Evolutionary conservation across 169 alveolate species (phyloP).

Genomic region (Sarcocystis neurona): DNA sequence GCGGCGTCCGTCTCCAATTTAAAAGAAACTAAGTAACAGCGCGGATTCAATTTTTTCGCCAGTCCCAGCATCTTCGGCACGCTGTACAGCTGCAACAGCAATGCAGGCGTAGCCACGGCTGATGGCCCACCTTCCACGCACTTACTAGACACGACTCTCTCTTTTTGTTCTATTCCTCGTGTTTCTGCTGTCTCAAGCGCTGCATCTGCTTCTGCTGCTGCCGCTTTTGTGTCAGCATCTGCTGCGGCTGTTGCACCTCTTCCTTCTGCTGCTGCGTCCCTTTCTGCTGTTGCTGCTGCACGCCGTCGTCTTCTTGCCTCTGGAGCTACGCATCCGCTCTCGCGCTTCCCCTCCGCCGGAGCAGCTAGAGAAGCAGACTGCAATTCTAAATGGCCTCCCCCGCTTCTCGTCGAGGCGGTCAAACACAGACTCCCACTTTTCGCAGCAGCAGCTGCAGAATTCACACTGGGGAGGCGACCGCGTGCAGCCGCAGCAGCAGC

Average conservation of each 20-base stretch:
- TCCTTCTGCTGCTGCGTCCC: not conserved
- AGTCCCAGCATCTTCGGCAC: conserved; percentile 58
- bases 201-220: not conserved
- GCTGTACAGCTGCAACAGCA: conserved; percentile 21
- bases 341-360: not conserved
- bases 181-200: not conserved
- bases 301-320: not conserved
- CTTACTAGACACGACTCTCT: no score
- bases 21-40: conserved; percentile 42
- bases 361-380: not conserved
- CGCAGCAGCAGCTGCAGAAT: no score
- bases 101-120: no score
- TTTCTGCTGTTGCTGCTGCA: not conserved
- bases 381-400: not conserved
- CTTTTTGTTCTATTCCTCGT: conserved; percentile 10
- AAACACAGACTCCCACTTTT: not conserved
- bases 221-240: conserved; percentile 28
- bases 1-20: conserved; percentile 54
- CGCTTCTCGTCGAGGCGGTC: not conserved
- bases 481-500: no score
- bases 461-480: no score
- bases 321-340: conserved; percentile 41
- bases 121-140: no score
- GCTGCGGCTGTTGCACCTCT: not conserved
- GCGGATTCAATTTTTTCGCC: conserved; percentile 27